Percentiles rank a stretch among this genome's conserved stretches.
These are phyloP conservation scores for Lycium barbarum DNA, from an alignment of 257 asterid species.

Conservation along the genomic window DNA sequence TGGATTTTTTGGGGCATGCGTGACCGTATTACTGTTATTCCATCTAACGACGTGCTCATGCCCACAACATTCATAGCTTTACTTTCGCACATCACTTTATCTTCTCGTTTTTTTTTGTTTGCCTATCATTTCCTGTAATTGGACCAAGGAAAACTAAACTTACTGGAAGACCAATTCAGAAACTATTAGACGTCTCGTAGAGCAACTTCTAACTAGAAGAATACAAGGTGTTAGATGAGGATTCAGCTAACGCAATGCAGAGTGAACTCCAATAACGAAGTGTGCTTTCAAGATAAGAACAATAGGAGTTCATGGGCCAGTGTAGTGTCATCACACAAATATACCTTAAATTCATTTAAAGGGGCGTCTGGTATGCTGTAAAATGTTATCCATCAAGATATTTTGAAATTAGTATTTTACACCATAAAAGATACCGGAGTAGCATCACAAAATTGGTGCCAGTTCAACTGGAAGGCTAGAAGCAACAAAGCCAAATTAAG, in stretches of 20 bases:
- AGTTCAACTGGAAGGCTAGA: too few relatives aligned
- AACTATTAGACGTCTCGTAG: not conserved
- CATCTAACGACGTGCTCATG: not conserved
- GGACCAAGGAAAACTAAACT: not conserved
- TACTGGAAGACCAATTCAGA: too few relatives aligned
- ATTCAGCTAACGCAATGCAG: not conserved
- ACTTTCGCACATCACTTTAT: not conserved
- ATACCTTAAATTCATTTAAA: too few relatives aligned
- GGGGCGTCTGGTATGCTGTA: too few relatives aligned
- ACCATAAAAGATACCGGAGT: too few relatives aligned
- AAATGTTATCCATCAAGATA: too few relatives aligned
- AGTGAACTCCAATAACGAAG: not conserved
- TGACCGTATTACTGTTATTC: not conserved
- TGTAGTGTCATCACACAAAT: too few relatives aligned
- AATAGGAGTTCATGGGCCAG: too few relatives aligned
- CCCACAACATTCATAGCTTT: not conserved
- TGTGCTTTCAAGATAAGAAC: not conserved
- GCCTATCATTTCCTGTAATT: not conserved
- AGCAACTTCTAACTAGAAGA: not conserved
- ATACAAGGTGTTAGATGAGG: not conserved
- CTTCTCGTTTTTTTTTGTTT: not conserved
- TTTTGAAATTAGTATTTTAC: too few relatives aligned
- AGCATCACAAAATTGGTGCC: too few relatives aligned
- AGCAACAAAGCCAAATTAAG: too few relatives aligned
- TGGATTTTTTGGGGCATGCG: slow-evolving; percentile 23